Conservation (phyloP, 495 filamentous ascomycete species). For the Acidiella bohemica region DNA sequence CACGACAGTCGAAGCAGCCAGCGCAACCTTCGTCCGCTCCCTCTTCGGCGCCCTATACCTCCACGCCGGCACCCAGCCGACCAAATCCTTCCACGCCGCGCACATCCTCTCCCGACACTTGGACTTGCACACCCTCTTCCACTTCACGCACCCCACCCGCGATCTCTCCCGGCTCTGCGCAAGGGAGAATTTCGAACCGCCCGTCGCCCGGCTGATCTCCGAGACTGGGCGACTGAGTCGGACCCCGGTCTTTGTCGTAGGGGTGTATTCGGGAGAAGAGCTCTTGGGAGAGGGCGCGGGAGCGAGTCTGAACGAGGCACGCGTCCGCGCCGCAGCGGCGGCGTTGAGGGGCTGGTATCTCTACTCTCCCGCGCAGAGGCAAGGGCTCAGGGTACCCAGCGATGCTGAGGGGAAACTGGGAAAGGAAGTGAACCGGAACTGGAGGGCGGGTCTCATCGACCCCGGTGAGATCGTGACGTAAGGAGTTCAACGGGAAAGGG, state of each 20-base stretch:
- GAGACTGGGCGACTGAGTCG: conserved; percentile 77
- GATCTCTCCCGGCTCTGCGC: conserved; percentile 70
- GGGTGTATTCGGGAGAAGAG: conserved; percentile 76
- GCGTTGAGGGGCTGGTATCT: conserved; percentile 91
- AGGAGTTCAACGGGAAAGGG: too few relatives aligned
- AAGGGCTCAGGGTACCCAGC: conserved; percentile 61
- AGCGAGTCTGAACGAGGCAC: conserved; percentile 58
- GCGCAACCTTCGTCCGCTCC: conserved; percentile 61
- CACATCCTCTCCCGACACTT: conserved; percentile 74
- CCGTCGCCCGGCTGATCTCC: conserved; percentile 69
- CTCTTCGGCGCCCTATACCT: conserved; percentile 73
- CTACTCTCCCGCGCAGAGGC: conserved; percentile 55
- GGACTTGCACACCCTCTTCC: conserved; percentile 60
- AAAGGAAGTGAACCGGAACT: conserved; percentile 42
- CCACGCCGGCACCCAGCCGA: conserved; percentile 53
- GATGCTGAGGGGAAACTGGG: conserved; percentile 50
- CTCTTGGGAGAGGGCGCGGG: conserved; percentile 79
- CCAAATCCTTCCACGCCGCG: conserved; percentile 64
- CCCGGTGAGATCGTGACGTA: conserved; percentile 77
- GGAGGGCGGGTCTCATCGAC: conserved; percentile 79
- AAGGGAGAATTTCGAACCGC: conserved; percentile 75
- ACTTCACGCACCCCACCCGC: conserved; percentile 66
- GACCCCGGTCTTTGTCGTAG: conserved; percentile 86
- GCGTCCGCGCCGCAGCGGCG: conserved; percentile 62
- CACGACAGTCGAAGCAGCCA: conserved; percentile 28